These are phyloP conservation scores for Proliferodiscus dingleyae DNA, from an alignment of 2,329 filamentous ascomycete species.

Conservation along the genomic window DNA sequence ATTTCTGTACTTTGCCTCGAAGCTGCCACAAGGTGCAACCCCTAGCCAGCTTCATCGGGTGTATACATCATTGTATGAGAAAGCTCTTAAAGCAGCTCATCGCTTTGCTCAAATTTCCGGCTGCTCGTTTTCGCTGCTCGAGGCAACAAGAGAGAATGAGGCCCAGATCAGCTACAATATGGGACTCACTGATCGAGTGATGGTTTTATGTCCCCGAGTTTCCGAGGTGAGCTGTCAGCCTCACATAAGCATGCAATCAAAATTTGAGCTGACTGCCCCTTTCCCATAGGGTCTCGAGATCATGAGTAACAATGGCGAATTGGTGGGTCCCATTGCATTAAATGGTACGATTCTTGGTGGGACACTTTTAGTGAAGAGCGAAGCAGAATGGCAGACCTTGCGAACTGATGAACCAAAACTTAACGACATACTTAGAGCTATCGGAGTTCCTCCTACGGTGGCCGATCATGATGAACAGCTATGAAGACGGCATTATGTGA, in stretches of 20 bases:
- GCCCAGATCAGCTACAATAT: conserved; percentile 60
- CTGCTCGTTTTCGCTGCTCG: neutral
- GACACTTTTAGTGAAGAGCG: conserved; percentile 57
- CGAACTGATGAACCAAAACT: conserved; percentile 38
- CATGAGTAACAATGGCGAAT: conserved; percentile 16
- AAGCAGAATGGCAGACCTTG: conserved; percentile 53
- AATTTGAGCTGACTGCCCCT: too few relatives aligned
- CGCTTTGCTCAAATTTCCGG: neutral
- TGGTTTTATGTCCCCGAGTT: conserved; percentile 51
- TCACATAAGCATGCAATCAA: too few relatives aligned
- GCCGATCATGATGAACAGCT: conserved; percentile 5
- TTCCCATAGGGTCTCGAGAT: conserved; percentile 33
- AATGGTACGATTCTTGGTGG: conserved; percentile 62
- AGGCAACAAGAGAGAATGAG: conserved; percentile 3
- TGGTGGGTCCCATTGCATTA: conserved; percentile 35
- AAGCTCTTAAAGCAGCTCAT: conserved; percentile 14
- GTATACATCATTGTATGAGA: conserved; percentile 24
- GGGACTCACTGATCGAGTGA: conserved; percentile 48
- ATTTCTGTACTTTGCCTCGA: conserved; percentile 28
- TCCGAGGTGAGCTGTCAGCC: conserved; percentile 34
- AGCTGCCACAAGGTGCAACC: conserved; percentile 14
- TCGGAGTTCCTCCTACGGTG: conserved; percentile 19
- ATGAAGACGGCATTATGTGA: neutral
- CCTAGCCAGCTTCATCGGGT: conserved; percentile 20
- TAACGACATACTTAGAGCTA: conserved; percentile 34